Conservation (phyloP, 352 stramenopile species). For the Stephanocyclus meneghinianus region DNA sequence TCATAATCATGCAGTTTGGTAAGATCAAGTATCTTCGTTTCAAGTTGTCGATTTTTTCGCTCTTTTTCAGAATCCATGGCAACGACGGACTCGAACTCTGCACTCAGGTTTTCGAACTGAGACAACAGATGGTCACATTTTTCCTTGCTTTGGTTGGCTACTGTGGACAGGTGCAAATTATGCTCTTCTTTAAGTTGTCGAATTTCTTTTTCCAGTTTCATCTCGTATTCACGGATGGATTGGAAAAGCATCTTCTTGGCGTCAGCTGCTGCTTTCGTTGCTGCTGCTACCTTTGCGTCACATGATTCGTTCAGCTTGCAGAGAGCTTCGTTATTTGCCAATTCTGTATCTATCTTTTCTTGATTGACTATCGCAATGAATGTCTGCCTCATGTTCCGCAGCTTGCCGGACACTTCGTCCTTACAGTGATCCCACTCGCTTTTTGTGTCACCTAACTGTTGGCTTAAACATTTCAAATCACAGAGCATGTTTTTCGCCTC, state of each 20-base stretch:
- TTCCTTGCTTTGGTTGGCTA: slow-evolving; percentile 17
- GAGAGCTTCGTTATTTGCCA: slow-evolving; percentile 13
- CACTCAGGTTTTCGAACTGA: slow-evolving; percentile 23
- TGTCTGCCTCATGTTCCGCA: slow-evolving; percentile 20
- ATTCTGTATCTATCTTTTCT: slow-evolving; percentile 24
- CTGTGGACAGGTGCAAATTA: slow-evolving; percentile 20
- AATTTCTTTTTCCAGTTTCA: slow-evolving; percentile 31
- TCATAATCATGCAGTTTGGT: slow-evolving; percentile 27
- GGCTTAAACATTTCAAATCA: slow-evolving; percentile 12
- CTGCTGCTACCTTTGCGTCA: slow-evolving; percentile 8
- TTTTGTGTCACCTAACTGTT: not conserved
- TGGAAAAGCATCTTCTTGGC: slow-evolving; percentile 50
- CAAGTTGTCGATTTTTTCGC: slow-evolving; percentile 18
- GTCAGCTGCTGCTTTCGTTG: slow-evolving; percentile 31
- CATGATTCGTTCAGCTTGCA: slow-evolving; percentile 19
- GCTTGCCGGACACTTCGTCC: slow-evolving; percentile 18
- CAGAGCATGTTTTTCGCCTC: slow-evolving; percentile 14
- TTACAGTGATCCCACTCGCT: slow-evolving; percentile 8
- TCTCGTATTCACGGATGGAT: slow-evolving; percentile 37
- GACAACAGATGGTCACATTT: slow-evolving; percentile 15
- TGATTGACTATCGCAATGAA: slow-evolving; percentile 13
- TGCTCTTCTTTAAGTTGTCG: slow-evolving; percentile 36
- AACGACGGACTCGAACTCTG: slow-evolving; percentile 26
- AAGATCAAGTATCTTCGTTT: slow-evolving; percentile 27
- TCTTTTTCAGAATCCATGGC: slow-evolving; percentile 18